phyloP scores from a whole-genome alignment of 2,329 filamentous ascomycete species.

The Nemania sp. region DNA sequence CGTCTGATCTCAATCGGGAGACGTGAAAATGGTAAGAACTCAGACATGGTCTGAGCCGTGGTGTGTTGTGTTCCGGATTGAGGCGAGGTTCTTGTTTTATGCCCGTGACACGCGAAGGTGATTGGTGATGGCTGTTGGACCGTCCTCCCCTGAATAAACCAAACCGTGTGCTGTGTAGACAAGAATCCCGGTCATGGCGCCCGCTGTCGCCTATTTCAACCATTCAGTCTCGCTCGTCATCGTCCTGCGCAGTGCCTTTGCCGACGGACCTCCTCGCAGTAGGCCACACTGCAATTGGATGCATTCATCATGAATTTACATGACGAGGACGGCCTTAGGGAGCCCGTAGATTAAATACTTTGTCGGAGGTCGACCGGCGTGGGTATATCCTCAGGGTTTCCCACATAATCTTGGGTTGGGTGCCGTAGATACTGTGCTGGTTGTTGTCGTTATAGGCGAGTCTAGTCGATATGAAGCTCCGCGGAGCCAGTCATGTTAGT shows the following conservation, averaged over 20 bases:
- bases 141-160: conserved; percentile 24
- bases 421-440: conserved; percentile 25
- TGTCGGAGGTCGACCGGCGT: conserved; percentile 15
- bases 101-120: conserved; percentile 11
- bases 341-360: conserved; percentile 29
- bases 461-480: conserved; percentile 31
- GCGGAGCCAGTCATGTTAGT: conserved; percentile 46
- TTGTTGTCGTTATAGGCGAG: conserved; percentile 24
- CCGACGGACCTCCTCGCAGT: conserved; percentile 17
- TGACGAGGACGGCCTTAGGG: conserved; percentile 1
- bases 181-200: conserved; percentile 28
- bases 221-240: conserved; percentile 17
- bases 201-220: conserved; percentile 18
- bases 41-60: conserved; percentile 41
- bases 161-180: conserved; percentile 28
- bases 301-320: conserved; percentile 23
- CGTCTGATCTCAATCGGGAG: conserved; percentile 48
- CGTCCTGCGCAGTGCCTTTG: conserved; percentile 20
- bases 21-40: conserved; percentile 44
- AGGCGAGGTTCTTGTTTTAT: conserved; percentile 11
- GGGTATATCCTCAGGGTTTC: conserved; percentile 23
- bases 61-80: conserved; percentile 7
- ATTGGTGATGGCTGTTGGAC: conserved; percentile 15
- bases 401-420: conserved; percentile 19
- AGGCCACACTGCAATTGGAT: conserved; percentile 24